phyloP scores from a whole-genome alignment of 768 basidiomycete genomes.

The Cystobasidium onofrii region DNA sequence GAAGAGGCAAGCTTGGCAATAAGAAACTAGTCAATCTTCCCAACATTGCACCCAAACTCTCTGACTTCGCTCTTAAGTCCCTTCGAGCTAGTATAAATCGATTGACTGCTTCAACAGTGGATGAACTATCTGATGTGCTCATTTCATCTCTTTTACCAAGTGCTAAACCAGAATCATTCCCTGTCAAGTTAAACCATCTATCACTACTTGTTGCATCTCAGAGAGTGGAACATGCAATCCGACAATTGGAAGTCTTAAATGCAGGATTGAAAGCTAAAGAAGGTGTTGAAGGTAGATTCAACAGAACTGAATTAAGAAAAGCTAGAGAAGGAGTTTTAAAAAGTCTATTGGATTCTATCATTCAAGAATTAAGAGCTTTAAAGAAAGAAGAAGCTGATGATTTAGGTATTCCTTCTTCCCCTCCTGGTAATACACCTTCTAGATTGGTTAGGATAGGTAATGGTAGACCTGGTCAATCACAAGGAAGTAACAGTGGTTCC shows the following conservation, averaged over 20 bases:
- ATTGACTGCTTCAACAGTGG: not conserved
- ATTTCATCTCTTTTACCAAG: slow-evolving; percentile 1
- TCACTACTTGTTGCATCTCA: not conserved
- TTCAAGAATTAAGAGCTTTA: slow-evolving; percentile 36
- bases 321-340: slow-evolving; percentile 15
- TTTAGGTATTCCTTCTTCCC: not conserved
- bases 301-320: not conserved
- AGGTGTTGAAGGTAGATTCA: not conserved
- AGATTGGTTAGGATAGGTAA: not conserved
- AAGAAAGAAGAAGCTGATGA: not conserved
- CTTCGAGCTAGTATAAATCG: slow-evolving; percentile 1
- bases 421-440: not conserved
- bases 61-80: slow-evolving; percentile 21
- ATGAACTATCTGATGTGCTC: slow-evolving; percentile 26
- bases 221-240: slow-evolving; percentile 10
- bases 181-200: slow-evolving; percentile 21
- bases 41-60: slow-evolving; percentile 22
- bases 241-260: slow-evolving; percentile 37
- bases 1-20: not conserved
- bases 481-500: not conserved
- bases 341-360: slow-evolving; percentile 34
- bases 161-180: not conserved
- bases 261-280: slow-evolving; percentile 34
- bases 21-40: slow-evolving; percentile 30
- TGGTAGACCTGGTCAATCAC: not conserved